phyloP scores from a whole-genome alignment of 495 filamentous ascomycete genomes.

The Podospora australis region DNA sequence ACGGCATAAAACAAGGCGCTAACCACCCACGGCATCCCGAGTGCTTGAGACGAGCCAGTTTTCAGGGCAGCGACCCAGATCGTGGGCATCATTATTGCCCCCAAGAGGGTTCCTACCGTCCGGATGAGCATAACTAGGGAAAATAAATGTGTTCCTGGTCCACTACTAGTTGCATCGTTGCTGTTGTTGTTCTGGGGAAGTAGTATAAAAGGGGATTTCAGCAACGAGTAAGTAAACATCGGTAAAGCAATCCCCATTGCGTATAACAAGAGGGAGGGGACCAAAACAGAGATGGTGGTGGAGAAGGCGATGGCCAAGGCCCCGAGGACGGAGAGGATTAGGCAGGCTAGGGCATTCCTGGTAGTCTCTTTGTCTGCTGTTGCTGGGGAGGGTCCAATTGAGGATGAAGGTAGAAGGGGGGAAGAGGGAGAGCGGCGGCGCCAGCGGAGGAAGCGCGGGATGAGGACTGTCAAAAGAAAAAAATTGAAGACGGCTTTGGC shows the following conservation, averaged over 20 bases:
- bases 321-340: conserved; percentile 34
- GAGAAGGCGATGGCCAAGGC: conserved; percentile 32
- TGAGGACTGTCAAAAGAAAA: conserved; percentile 28
- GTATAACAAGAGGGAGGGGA: conserved; percentile 36
- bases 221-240: conserved; percentile 38
- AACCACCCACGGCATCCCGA: conserved; percentile 29
- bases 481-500: conserved; percentile 41
- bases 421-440: background rate
- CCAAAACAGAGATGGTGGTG: conserved; percentile 25
- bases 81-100: conserved; percentile 35
- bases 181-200: conserved; percentile 3
- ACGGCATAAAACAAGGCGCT: conserved; percentile 31
- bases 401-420: conserved; percentile 6
- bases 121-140: conserved; percentile 43
- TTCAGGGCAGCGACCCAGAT: conserved; percentile 33
- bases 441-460: conserved; percentile 28
- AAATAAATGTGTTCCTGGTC: conserved; percentile 29
- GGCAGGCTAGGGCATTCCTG: conserved; percentile 27
- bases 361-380: conserved; percentile 21
- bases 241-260: conserved; percentile 38
- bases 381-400: background rate
- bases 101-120: conserved; percentile 36
- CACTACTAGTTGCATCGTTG: background rate
- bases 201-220: conserved; percentile 30
- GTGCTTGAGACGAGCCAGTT: conserved; percentile 6